Percentiles rank a stretch among this genome's conserved stretches.
phyloP scores from a whole-genome alignment of 768 basidiomycete species.

The Mycena polygramma region DNA sequence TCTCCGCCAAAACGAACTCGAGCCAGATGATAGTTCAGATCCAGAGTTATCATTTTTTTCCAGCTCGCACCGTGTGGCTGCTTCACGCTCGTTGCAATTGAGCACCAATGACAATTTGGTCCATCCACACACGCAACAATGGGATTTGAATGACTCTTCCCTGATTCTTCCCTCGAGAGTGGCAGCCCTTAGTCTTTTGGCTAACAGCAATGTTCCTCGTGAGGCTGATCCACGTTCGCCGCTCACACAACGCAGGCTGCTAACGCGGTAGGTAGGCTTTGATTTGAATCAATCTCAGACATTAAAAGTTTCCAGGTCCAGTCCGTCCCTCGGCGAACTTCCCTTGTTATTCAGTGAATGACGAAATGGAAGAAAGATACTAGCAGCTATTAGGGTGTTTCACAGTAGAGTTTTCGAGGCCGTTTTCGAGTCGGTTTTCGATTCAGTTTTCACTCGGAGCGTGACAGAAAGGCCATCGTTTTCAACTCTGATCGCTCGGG shows the following conservation, averaged over 20 bases:
- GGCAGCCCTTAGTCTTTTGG: slow-evolving; percentile 10
- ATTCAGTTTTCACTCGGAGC: no score
- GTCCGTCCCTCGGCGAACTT: slow-evolving; percentile 8
- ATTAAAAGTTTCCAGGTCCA: neutral
- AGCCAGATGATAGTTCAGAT: neutral
- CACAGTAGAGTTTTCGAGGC: no score
- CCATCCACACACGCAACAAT: neutral
- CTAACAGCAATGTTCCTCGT: slow-evolving; percentile 1
- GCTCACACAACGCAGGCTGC: neutral
- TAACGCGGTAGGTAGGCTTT: neutral
- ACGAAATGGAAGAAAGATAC: neutral
- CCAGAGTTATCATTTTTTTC: neutral
- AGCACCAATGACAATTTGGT: neutral
- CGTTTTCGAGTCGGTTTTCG: no score
- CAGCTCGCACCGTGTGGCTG: neutral
- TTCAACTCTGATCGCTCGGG: no score
- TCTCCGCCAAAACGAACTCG: slow-evolving; percentile 6
- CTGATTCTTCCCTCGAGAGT: neutral
- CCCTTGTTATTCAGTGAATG: slow-evolving; percentile 10
- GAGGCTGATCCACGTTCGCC: slow-evolving; percentile 31
- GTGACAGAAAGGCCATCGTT: no score
- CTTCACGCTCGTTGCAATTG: neutral
- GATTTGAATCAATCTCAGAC: neutral
- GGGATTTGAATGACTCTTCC: neutral
- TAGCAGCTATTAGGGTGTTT: no score